phyloP scores from a whole-genome alignment of 306 rosid genomes.

The Herpetospermum pedunculosum region DNA sequence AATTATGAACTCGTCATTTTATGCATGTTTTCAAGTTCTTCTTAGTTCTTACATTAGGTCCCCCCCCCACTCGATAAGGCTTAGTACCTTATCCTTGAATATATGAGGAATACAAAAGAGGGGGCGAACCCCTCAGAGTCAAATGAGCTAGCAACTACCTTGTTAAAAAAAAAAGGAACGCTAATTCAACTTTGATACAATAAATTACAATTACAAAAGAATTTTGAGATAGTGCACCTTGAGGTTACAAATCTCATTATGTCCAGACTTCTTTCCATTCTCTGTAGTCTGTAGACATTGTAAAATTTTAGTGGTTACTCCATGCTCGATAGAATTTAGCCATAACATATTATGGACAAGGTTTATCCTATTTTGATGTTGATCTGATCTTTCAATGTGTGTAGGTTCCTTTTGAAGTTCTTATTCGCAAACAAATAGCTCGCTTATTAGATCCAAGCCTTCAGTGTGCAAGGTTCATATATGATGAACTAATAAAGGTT shows the following conservation, averaged over 20 bases:
- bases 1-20: background rate
- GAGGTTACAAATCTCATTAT: background rate
- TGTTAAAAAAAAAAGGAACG: background rate
- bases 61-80: background rate
- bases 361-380: background rate
- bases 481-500: conserved; percentile 85
- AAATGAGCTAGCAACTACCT: background rate
- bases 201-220: background rate
- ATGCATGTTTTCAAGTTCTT: background rate
- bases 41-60: background rate
- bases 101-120: background rate
- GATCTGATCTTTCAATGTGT: conserved; percentile 12
- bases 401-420: conserved; percentile 95
- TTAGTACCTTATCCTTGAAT: background rate
- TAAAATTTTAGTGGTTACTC: background rate
- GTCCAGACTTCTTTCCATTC: background rate
- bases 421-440: conserved; percentile 83
- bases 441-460: conserved; percentile 95
- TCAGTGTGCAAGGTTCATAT: conserved; percentile 97
- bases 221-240: background rate
- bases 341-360: background rate
- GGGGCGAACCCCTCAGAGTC: background rate
- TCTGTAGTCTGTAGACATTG: background rate
- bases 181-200: background rate
- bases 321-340: background rate